Evolutionary conservation across 2,329 filamentous ascomycete species (phyloP).

Genomic region (Paraconiothyrium sp.): DNA sequence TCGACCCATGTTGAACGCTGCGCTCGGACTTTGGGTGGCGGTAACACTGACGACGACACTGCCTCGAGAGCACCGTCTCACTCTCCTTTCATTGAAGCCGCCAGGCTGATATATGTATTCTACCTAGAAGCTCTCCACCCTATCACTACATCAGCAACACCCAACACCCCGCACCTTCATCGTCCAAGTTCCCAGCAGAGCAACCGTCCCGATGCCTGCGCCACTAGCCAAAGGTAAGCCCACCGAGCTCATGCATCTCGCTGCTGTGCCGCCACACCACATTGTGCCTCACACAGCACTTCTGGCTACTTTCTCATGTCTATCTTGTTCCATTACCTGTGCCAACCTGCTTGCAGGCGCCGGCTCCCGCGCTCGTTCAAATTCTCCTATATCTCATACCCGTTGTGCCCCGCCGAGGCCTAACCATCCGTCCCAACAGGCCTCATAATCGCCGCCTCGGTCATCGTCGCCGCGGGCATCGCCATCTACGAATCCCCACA

Average conservation of each 20-base stretch:
- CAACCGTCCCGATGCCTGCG: conserved; percentile 44
- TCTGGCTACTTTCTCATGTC: conserved; percentile 16
- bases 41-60: conserved; percentile 19
- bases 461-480: conserved; percentile 69
- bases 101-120: conserved; percentile 15
- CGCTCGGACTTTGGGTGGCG: conserved; percentile 18
- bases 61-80: conserved; percentile 6
- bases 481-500: conserved; percentile 72
- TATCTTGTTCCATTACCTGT: conserved; percentile 16
- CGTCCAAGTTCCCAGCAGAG: background rate
- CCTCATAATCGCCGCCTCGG: conserved; percentile 68
- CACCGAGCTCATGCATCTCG: conserved; percentile 33
- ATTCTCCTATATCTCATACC: conserved; percentile 16
- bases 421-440: conserved; percentile 56
- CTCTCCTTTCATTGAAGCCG: conserved; percentile 5
- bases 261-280: conserved; percentile 33
- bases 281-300: conserved; percentile 7
- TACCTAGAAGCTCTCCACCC: background rate
- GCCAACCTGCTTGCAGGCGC: conserved; percentile 47
- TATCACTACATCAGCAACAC: background rate
- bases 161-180: background rate
- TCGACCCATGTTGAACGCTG: background rate
- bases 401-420: conserved; percentile 26
- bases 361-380: conserved; percentile 30
- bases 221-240: conserved; percentile 53